A percentile compares a stretch with the other conserved stretches of the same genome.
Evolutionary conservation across 2,329 filamentous ascomycete genomes (phyloP).

Genomic region (Cladobotryum mycophilum): DNA sequence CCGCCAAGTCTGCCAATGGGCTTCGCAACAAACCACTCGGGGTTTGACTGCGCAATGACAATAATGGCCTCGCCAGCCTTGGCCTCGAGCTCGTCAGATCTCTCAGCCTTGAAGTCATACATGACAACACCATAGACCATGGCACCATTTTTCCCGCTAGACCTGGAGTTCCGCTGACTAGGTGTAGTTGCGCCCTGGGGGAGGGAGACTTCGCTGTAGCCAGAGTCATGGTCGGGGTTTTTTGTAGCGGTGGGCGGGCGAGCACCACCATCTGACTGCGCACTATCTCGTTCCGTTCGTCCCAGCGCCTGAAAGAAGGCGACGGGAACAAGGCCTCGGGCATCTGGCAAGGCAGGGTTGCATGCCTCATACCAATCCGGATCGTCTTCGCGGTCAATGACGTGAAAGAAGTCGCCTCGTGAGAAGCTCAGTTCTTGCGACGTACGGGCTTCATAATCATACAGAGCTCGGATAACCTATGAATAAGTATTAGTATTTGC

Average conservation of each 20-base stretch:
- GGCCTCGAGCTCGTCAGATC: slow-evolving; percentile 92
- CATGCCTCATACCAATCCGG: slow-evolving; percentile 97
- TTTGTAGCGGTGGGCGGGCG: slow-evolving; percentile 43
- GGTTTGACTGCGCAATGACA: slow-evolving; percentile 95
- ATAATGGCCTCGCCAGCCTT: slow-evolving; percentile 96
- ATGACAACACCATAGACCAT: slow-evolving; percentile 97
- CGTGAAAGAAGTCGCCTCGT: slow-evolving; percentile 95
- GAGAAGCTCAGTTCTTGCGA: slow-evolving; percentile 81
- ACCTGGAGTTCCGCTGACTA: slow-evolving; percentile 45
- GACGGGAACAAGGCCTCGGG: slow-evolving; percentile 86
- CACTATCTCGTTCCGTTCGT: slow-evolving; percentile 86
- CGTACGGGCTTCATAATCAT: slow-evolving; percentile 78
- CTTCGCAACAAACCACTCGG: slow-evolving; percentile 98
- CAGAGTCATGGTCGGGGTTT: slow-evolving; percentile 79
- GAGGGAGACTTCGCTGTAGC: slow-evolving; percentile 49
- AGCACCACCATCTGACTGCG: slow-evolving; percentile 57
- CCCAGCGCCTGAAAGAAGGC: slow-evolving; percentile 89
- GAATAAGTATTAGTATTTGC: not conserved
- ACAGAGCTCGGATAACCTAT: slow-evolving; percentile 93
- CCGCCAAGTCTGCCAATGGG: slow-evolving; percentile 96
- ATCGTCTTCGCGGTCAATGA: slow-evolving; percentile 93
- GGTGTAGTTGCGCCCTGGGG: slow-evolving; percentile 18
- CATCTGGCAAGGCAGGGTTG: slow-evolving; percentile 82
- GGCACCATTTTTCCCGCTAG: slow-evolving; percentile 54
- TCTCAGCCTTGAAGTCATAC: slow-evolving; percentile 92